Evolutionary conservation across 106 monocot genomes (phyloP).

Genomic region (Alisma plantagoaquatica): DNA sequence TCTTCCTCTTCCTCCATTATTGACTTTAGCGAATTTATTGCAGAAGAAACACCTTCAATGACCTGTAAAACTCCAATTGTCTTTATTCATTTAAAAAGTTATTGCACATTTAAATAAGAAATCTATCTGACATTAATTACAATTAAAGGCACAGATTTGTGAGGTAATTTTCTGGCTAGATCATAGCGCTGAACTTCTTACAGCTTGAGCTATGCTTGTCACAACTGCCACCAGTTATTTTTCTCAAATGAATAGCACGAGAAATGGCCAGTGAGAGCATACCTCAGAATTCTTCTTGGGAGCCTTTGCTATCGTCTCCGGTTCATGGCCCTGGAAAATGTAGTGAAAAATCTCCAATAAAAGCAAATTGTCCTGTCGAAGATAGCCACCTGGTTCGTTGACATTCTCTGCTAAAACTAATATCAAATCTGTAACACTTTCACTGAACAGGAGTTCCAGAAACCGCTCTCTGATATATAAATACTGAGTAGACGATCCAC

Average conservation of each 20-base stretch:
- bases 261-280: too few relatives aligned
- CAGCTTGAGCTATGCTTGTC: too few relatives aligned
- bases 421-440: constrained; percentile 80
- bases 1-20: constrained; percentile 75
- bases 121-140: too few relatives aligned
- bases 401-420: constrained; percentile 72
- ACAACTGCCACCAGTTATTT: too few relatives aligned
- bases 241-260: too few relatives aligned
- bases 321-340: constrained; percentile 62
- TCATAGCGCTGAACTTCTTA: too few relatives aligned
- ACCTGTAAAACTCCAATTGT: constrained; percentile 28
- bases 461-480: constrained; percentile 51
- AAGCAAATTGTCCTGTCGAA: constrained; percentile 68
- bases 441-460: constrained; percentile 81
- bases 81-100: too few relatives aligned
- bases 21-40: constrained; percentile 52
- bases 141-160: too few relatives aligned
- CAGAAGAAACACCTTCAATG: constrained; percentile 31
- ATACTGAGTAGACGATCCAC: constrained; percentile 63
- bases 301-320: constrained; percentile 53
- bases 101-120: too few relatives aligned
- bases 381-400: constrained; percentile 50
- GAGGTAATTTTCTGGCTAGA: too few relatives aligned
- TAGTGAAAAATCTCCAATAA: constrained; percentile 74
- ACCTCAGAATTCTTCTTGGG: constrained; percentile 5